phyloP scores from a whole-genome alignment of 2,329 filamentous ascomycete species.

The Scedosporium boydii region DNA sequence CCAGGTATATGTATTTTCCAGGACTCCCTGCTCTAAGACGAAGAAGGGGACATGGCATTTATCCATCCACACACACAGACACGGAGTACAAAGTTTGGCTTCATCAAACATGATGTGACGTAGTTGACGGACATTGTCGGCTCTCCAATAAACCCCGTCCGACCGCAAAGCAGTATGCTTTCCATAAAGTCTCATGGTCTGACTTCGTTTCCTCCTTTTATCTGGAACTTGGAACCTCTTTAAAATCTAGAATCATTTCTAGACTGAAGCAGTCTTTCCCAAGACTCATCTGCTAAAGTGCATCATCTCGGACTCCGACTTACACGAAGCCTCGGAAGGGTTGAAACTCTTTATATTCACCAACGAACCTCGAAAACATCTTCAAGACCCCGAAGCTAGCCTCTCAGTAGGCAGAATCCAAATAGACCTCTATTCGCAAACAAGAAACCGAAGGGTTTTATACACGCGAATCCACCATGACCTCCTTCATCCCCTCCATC shows the following conservation, averaged over 20 bases:
- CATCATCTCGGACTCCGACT: no score
- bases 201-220: neutral
- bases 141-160: neutral
- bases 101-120: neutral
- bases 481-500: slow-evolving; percentile 67
- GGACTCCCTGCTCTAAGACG: no score
- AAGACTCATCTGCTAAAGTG: no score
- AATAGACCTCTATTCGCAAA: neutral
- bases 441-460: neutral
- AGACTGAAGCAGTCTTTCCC: neutral
- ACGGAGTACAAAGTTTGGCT: neutral
- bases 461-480: slow-evolving; percentile 45
- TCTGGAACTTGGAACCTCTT: neutral
- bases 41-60: no score
- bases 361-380: no score
- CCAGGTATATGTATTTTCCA: no score
- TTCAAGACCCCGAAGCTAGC: no score
- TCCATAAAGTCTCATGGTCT: neutral
- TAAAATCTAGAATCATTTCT: neutral
- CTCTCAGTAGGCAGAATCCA: no score
- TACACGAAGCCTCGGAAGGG: no score
- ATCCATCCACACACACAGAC: neutral
- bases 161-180: neutral
- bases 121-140: neutral
- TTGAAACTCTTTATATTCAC: no score